phyloP scores from a whole-genome alignment of 768 basidiomycete species.

The Boletus rubroflammeus region DNA sequence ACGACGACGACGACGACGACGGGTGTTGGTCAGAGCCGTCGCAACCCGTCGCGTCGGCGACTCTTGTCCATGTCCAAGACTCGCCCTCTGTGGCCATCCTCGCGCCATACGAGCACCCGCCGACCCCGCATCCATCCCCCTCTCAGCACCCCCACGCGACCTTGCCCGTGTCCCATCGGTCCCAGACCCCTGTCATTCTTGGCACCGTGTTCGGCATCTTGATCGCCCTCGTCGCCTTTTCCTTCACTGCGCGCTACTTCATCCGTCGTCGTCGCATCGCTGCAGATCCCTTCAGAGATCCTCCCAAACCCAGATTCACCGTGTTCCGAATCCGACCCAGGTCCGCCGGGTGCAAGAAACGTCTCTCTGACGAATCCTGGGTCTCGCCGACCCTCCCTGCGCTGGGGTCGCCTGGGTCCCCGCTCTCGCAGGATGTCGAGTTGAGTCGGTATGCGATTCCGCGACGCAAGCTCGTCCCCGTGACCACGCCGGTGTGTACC shows the following conservation, averaged over 20 bases:
- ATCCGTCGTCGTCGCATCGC: conserved; percentile 10
- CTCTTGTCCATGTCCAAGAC: neutral
- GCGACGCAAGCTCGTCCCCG: conserved; percentile 13
- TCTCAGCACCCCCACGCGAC: conserved; percentile 10
- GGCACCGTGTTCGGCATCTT: conserved; percentile 16
- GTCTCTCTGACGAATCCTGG: conserved; percentile 28
- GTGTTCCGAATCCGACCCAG: neutral
- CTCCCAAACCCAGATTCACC: conserved; percentile 2
- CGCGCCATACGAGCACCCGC: conserved; percentile 7
- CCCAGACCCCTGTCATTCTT: conserved; percentile 13
- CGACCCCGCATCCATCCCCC: conserved; percentile 10
- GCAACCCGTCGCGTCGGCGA: neutral
- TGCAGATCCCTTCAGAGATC: conserved; percentile 12
- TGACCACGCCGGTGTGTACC: conserved; percentile 17
- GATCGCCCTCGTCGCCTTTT: conserved; percentile 9
- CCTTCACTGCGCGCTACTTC: conserved; percentile 6
- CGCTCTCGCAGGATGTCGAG: conserved; percentile 10
- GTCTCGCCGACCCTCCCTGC: conserved; percentile 16
- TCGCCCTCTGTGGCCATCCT: conserved; percentile 8
- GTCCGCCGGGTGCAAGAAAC: conserved; percentile 9
- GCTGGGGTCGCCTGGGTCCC: conserved; percentile 5
- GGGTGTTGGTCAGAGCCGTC: neutral
- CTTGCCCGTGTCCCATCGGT: conserved; percentile 1
- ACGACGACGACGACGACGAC: neutral
- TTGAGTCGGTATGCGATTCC: conserved; percentile 7